Base-by-base conservation (phyloP, 2,329 filamentous ascomycete genomes). In the Raffaelea ambrosiae region DNA sequence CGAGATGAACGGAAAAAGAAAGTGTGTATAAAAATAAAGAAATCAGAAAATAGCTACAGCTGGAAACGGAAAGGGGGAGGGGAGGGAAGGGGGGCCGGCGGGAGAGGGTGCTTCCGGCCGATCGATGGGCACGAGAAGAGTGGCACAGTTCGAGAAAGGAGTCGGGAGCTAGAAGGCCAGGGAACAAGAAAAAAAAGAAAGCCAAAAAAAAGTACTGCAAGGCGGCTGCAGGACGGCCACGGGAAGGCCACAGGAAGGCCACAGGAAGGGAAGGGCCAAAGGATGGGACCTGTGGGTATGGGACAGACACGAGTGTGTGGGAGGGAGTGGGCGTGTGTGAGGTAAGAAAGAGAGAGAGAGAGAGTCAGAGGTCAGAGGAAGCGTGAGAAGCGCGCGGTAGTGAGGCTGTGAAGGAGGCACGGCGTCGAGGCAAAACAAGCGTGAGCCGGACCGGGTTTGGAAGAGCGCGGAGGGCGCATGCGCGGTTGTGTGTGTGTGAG, bases 21-120 rank as follows among this genome's bases (percentile, higher is more conserved):
- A 33, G 33, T 36, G 43, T 13, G 21, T 22, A 18, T 38, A 44
- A 44, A 44, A 44, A 38, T 44, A 44, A 38, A 33, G 19, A 29
- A 13, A 14, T 19, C 18, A 38, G 35, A 38, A 38, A 38, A 38
- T 38, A 38, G 35, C 13, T 38, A 38, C 35, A 38, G 18, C 26
- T 29, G 35, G 18, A 38, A 19, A 38, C 13, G 35, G 18, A 38
- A 38, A 19, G 35, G 35, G 35, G 35, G 7, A n/a, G 13, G 16
- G 16, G 18, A 14, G 16, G 16, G 13, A 20, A 44, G 10, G 21
- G 20, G 31, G 16, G 33, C 13, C 14, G 18, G 35, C 14, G 35
- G 18, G 35, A 38, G 16, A 38, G 35, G 35, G 35, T 29, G 26
- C 13, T 29, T 38, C 35, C 35, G 35, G 35, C 18, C 35, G 35